Evolutionary conservation across 805 yeast genomes (phyloP).

Genomic region (Vanderwaltozyma polyspora): DNA sequence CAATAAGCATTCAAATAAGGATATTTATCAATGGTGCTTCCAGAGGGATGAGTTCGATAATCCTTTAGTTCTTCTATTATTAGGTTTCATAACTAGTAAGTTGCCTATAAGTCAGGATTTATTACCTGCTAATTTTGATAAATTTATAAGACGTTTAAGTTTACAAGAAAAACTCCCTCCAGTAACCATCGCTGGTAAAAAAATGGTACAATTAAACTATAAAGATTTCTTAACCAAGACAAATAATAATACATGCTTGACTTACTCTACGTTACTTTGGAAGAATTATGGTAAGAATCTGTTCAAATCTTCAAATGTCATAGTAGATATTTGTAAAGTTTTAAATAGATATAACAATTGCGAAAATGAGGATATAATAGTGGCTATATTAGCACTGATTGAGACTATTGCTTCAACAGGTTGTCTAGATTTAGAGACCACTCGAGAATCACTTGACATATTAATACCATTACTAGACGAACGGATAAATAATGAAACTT

Average conservation of each 20-base stretch:
- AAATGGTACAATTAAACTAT: constrained; percentile 12
- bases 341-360: not conserved
- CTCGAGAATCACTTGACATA: not conserved
- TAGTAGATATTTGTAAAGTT: not conserved
- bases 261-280: constrained; percentile 8
- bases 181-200: constrained; percentile 2
- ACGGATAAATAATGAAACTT: not conserved
- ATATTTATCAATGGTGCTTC: constrained; percentile 18
- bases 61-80: constrained; percentile 8
- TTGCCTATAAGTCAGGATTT: constrained; percentile 3
- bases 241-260: constrained; percentile 4
- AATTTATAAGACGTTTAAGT: constrained; percentile 2
- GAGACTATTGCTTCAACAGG: not conserved
- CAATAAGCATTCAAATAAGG: constrained; percentile 8
- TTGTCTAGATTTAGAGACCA: not conserved
- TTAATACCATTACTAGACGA: not conserved
- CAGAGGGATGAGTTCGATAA: not conserved
- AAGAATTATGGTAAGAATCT: not conserved
- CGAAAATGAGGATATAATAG: not conserved
- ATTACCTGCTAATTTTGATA: constrained; percentile 3
- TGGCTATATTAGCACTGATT: not conserved
- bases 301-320: not conserved
- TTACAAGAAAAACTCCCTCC: constrained; percentile 2
- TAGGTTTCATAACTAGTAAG: constrained; percentile 8
- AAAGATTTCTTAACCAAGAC: constrained; percentile 13